Percentiles rank a stretch among this genome's conserved stretches.
Evolutionary conservation across 2,329 filamentous ascomycete genomes (phyloP).

Genomic region (Xylariales sp.): DNA sequence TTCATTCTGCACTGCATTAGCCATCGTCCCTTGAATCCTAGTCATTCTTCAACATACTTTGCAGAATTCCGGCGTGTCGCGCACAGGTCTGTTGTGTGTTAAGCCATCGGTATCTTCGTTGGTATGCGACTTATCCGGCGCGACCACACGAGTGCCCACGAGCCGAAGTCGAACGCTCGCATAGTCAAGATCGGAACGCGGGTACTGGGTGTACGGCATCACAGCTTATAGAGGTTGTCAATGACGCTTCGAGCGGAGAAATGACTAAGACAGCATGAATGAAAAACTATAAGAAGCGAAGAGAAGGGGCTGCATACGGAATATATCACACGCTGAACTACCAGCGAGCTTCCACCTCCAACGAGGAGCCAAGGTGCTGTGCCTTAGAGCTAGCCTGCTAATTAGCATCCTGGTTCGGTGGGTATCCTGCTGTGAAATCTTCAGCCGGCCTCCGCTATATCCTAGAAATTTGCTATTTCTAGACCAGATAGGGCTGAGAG

Average conservation of each 20-base stretch:
- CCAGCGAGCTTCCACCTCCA: no score
- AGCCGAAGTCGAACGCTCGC: constrained; percentile 17
- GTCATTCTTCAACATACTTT: constrained; percentile 12
- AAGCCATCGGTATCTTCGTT: constrained; percentile 3
- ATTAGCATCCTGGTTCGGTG: no score
- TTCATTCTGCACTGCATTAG: not conserved
- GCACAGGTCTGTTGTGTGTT: constrained; percentile 5
- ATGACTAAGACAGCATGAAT: not conserved
- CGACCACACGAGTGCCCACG: constrained; percentile 17
- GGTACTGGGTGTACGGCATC: constrained; percentile 2
- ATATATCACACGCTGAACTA: no score
- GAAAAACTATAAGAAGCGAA: not conserved
- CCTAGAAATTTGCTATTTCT: no score
- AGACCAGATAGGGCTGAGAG: no score
- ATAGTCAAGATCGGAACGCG: constrained; percentile 17
- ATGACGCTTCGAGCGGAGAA: no score
- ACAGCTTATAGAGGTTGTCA: no score
- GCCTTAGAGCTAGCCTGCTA: no score
- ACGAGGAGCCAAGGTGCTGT: no score
- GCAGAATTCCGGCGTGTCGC: constrained; percentile 14
- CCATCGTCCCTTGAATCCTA: no score
- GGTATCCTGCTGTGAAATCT: no score
- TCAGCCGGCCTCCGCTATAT: no score
- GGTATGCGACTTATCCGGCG: constrained; percentile 7
- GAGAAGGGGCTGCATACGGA: not conserved